Evolutionary conservation across 306 rosid species (phyloP).

Genomic region (Inga oerstediana): DNA sequence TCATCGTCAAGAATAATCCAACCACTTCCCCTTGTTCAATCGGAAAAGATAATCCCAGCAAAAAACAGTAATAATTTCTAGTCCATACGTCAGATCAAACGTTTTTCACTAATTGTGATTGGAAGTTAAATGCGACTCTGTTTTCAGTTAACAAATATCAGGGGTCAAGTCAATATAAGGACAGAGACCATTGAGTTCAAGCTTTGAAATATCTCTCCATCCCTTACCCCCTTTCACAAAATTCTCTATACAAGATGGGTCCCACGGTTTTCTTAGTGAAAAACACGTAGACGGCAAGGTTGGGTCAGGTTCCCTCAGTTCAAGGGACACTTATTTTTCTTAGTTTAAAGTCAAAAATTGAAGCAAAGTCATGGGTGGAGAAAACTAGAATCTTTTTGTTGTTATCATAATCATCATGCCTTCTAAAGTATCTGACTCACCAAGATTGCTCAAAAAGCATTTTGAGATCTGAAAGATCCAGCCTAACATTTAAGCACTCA

Average conservation of each 20-base stretch:
- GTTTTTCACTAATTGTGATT: not conserved
- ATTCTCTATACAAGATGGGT: conserved; percentile 36
- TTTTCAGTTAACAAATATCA: not conserved
- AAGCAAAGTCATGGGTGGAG: not conserved
- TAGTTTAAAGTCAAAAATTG: conserved; percentile 2
- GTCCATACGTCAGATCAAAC: not conserved
- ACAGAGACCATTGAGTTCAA: conserved; percentile 45
- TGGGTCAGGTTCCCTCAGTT: conserved; percentile 29
- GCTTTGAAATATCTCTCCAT: conserved; percentile 26
- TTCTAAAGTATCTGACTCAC: conserved; percentile 29
- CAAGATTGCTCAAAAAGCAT: conserved; percentile 23
- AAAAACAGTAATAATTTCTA: conserved; percentile 23
- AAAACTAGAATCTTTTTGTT: conserved; percentile 22
- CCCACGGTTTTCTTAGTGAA: conserved; percentile 25
- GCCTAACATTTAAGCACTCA: not conserved
- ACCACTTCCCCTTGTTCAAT: conserved; percentile 17
- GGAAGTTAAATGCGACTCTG: not conserved
- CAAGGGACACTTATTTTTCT: not conserved
- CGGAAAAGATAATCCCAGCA: conserved; percentile 15
- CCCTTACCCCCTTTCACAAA: conserved; percentile 6
- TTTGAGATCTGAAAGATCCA: not conserved
- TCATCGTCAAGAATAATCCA: conserved; percentile 33
- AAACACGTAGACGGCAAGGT: conserved; percentile 28
- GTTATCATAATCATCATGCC: conserved; percentile 31
- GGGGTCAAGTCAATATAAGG: conserved; percentile 20